These are phyloP conservation scores for Ogataea ramenticola DNA, from an alignment of 805 yeast genomes.

Conservation along the genomic window DNA sequence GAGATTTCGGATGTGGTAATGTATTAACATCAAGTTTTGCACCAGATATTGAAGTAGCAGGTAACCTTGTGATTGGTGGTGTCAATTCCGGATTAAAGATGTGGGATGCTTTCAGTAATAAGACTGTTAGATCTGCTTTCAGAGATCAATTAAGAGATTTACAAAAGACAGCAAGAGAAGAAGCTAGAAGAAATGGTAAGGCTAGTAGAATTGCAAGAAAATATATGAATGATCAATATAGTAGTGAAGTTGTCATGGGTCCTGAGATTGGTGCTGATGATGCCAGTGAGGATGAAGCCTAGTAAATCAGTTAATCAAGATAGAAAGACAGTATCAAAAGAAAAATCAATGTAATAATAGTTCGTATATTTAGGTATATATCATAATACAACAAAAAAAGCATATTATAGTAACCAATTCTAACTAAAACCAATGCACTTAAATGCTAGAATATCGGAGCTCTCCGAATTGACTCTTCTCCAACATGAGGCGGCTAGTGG, in stretches of 20 bases:
- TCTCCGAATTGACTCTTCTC: too few species aligned
- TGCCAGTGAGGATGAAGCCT: constrained; percentile 51
- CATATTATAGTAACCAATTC: too few species aligned
- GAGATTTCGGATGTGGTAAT: constrained; percentile 93
- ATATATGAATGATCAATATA: constrained; percentile 39
- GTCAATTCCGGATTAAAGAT: constrained; percentile 75
- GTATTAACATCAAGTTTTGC: constrained; percentile 80
- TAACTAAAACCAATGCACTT: too few species aligned
- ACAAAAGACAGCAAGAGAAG: constrained; percentile 50
- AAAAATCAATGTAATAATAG: too few species aligned
- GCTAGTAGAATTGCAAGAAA: constrained; percentile 74
- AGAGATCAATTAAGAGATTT: constrained; percentile 46
- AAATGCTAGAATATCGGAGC: too few species aligned
- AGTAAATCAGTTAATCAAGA: too few species aligned
- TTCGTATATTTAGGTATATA: too few species aligned
- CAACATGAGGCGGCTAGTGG: too few species aligned
- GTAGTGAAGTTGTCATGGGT: constrained; percentile 53
- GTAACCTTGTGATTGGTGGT: constrained; percentile 83
- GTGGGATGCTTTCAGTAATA: constrained; percentile 88
- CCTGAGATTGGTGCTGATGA: constrained; percentile 60
- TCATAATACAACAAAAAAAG: too few species aligned
- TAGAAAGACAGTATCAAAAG: too few species aligned
- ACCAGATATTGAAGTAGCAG: constrained; percentile 76
- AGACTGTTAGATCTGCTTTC: constrained; percentile 66
- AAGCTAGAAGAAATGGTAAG: constrained; percentile 47